phyloP scores from a whole-genome alignment of 768 basidiomycete species.

The Mycena vitilis region DNA sequence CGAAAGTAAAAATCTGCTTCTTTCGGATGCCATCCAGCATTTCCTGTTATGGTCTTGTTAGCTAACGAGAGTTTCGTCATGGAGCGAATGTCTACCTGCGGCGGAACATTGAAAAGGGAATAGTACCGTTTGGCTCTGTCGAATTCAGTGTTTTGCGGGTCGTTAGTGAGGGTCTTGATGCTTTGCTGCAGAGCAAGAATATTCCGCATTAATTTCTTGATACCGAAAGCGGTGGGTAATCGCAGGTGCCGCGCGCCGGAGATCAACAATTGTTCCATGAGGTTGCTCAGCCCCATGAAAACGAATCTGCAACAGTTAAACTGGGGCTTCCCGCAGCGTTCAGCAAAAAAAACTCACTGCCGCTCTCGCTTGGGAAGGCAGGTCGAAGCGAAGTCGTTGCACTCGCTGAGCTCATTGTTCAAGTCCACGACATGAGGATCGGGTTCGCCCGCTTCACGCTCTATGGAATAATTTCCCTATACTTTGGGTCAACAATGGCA shows the following conservation, averaged over 20 bases:
- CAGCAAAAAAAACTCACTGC: slow-evolving; percentile 59
- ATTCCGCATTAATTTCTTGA: slow-evolving; percentile 89
- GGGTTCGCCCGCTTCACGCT: slow-evolving; percentile 89
- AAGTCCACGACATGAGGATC: slow-evolving; percentile 91
- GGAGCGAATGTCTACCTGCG: slow-evolving; percentile 65
- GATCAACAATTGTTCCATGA: slow-evolving; percentile 89
- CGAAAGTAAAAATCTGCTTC: slow-evolving; percentile 80
- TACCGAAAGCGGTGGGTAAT: slow-evolving; percentile 76
- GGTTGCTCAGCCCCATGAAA: slow-evolving; percentile 84
- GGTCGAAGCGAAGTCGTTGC: slow-evolving; percentile 74
- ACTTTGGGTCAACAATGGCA: slow-evolving; percentile 29
- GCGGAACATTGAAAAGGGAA: slow-evolving; percentile 77
- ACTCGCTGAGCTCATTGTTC: slow-evolving; percentile 81
- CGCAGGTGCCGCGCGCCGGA: slow-evolving; percentile 77
- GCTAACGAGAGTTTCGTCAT: background rate
- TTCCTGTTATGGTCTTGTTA: slow-evolving; percentile 60
- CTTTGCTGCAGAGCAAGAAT: slow-evolving; percentile 93
- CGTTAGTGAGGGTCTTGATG: slow-evolving; percentile 79
- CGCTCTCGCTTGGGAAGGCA: slow-evolving; percentile 74
- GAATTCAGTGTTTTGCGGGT: slow-evolving; percentile 73
- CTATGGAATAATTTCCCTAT: slow-evolving; percentile 87
- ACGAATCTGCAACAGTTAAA: slow-evolving; percentile 70
- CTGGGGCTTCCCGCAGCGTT: background rate
- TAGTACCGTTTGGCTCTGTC: slow-evolving; percentile 85
- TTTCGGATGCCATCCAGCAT: slow-evolving; percentile 80